Base-by-base conservation (phyloP, 192 early-diverging fungal species). In the Coemansia sp. region DNA sequence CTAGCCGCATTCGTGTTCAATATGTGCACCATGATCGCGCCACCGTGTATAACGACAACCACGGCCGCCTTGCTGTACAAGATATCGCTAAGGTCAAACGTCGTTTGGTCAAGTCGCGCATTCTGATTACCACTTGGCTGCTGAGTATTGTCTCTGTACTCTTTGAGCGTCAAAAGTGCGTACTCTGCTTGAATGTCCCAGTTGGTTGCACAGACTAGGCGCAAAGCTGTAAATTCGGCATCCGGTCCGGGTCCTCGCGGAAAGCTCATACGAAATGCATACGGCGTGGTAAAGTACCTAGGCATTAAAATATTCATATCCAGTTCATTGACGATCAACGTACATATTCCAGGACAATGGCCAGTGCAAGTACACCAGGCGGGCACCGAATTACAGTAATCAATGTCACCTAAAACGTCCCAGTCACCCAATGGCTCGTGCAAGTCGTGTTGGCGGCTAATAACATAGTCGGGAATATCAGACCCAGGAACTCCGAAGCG, bases 301-400 rank as follows among this genome's bases (percentile, higher is more conserved):
- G 55, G 27, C 3, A 66, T 33, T 13, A 63, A 3, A 3, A 75
- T 70, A 5, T 38, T 31, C 73, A 80, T 68, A 3, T 65, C 20
- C n/a, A 81, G 44, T 65, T 81, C 71, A 10, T 63, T 67, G 7
- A 81, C 71, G 5, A 76, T 60, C 9, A 81, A 60, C 27, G 79
- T 76, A 54, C 79, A 81, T 1, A 76, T 76, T 1, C 74, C 79
- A 15, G 64, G 65, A 31, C 79, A 81, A 41, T 81, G 71, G 0
- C 33, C 51, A 0, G 7, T 9, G 42, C 79, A 81, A 1, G 71
- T 33, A 20, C 74, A 76, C 79, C 79, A 81, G 5, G 65, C 59
- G 7, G 74, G 79, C 29, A 67, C 63, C 12, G 79, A 73, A 24
- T 71, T 67, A 36, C 66, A 71, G 34, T 59, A 71, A 1, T 11